Evolutionary conservation across 1,284 basidiomycete species (phyloP), one percentile per base, ranked within the genome.

Genomic region (Puccinia triticina): DNA sequence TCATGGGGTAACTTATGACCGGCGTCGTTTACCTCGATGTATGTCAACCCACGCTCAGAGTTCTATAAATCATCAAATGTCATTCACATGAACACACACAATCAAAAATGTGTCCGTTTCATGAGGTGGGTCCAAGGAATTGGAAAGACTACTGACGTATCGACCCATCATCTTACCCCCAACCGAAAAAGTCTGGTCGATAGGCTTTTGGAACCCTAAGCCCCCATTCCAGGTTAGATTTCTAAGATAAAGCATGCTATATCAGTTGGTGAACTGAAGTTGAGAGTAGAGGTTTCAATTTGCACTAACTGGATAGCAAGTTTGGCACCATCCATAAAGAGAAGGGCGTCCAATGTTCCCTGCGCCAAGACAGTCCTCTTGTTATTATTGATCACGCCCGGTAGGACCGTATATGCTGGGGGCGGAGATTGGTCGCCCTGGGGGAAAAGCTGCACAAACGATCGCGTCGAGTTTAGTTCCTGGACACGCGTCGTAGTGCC

Each of bases 1-100:
- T 86, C 86, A 64, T 86, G 84, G 0, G 86, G 86, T 11, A 86
- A 84, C 85, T 85, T 86, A 81, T 86, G 85, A 7, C 85, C 85
- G 21, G 23, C 26, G 32, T 59, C 57, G 26, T 61, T 55, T 11
- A 80, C 64, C 23, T 77, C 26, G 32, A 74, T 73, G 14, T 83
- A 69, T 69, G 55, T 81, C 48, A 46, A 67, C 3, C 77, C 75
- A 18, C 64, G 32, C 29, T 80, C 77, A 37, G 69, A 40, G 53
- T 53, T 43, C 77, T 72, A 46, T 11, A 80, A 61, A 23, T 32
- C 8, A 64, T 66, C 43, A 48, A 18, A 48, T 3, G 34, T 50
- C 48, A 14, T 50, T 50, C 3, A 11, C 48, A 50, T 50, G 10
- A 50, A 21, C 11, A 50, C 8, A 50, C 11, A 26, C 2, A 7